Percentiles rank a stretch among this genome's conserved stretches.
These are phyloP conservation scores for Onygena corvina DNA, from an alignment of 2,329 filamentous ascomycete species.

Conservation along the genomic window DNA sequence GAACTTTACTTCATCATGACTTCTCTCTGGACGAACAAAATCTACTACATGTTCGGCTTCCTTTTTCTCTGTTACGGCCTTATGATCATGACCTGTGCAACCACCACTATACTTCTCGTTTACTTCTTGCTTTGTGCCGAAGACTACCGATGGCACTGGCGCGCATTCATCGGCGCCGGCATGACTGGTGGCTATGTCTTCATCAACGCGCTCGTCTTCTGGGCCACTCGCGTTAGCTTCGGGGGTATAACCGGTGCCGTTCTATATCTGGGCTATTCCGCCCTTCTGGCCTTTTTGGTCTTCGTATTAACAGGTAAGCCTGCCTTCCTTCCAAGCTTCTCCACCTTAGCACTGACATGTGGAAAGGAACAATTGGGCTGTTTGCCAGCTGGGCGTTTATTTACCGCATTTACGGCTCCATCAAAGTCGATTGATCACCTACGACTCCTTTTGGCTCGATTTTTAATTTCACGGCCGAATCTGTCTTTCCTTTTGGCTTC, in stretches of 20 bases:
- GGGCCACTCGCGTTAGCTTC: constrained; percentile 75
- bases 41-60: constrained; percentile 99
- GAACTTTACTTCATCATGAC: constrained; percentile 99
- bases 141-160: constrained; percentile 99
- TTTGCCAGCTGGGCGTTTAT: constrained; percentile 92
- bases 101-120: constrained; percentile 84
- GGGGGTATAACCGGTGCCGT: constrained; percentile 75
- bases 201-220: constrained; percentile 79
- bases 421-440: constrained; percentile 72
- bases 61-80: constrained; percentile 93
- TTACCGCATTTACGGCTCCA: constrained; percentile 86
- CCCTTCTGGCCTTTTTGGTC: constrained; percentile 77
- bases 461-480: background rate
- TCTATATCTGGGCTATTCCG: constrained; percentile 86
- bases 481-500: background rate
- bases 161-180: constrained; percentile 80
- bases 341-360: constrained; percentile 14
- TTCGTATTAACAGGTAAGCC: constrained; percentile 84
- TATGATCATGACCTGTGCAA: constrained; percentile 90
- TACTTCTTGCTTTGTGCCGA: constrained; percentile 94
- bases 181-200: constrained; percentile 89
- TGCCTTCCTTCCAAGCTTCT: constrained; percentile 6
- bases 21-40: constrained; percentile 95
- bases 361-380: constrained; percentile 73
- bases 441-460: too few relatives aligned